phyloP scores from a whole-genome alignment of 305 asterid genomes.

The Galium porrigens region DNA sequence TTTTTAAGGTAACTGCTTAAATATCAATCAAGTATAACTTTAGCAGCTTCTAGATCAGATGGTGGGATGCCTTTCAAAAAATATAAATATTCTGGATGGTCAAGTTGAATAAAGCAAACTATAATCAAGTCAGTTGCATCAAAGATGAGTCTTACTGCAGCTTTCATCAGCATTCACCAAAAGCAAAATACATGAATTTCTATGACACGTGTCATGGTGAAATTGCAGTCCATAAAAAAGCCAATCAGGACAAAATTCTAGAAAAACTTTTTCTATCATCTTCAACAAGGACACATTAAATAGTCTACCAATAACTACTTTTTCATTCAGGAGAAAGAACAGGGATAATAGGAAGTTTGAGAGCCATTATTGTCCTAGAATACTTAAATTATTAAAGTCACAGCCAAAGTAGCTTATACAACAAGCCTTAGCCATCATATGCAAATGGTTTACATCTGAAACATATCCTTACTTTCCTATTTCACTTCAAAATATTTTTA shows the following conservation, averaged over 20 bases:
- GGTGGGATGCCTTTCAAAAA: not conserved
- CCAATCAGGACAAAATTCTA: not conserved
- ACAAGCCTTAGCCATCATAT: conserved; percentile 1
- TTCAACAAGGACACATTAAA: not conserved
- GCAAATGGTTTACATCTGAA: conserved; percentile 1
- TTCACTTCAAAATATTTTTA: not conserved
- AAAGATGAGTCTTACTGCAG: not conserved
- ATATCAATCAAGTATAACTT: not conserved
- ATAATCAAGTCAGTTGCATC: not conserved
- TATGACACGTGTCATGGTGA: not conserved
- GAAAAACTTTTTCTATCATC: not conserved
- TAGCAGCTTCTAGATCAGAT: not conserved
- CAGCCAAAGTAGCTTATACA: not conserved
- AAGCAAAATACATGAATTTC: not conserved
- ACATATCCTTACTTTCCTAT: not conserved
- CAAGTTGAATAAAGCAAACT: not conserved
- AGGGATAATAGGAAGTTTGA: not conserved
- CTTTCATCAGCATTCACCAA: not conserved
- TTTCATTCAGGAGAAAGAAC: not conserved
- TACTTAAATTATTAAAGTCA: not conserved
- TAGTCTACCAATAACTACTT: not conserved
- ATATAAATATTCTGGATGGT: not conserved
- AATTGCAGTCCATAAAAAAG: conserved; percentile 2
- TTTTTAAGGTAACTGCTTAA: not conserved
- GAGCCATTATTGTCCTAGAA: not conserved